Evolutionary conservation across 2,329 filamentous ascomycete genomes (phyloP).

Genomic region (Tolypocladium sp.): DNA sequence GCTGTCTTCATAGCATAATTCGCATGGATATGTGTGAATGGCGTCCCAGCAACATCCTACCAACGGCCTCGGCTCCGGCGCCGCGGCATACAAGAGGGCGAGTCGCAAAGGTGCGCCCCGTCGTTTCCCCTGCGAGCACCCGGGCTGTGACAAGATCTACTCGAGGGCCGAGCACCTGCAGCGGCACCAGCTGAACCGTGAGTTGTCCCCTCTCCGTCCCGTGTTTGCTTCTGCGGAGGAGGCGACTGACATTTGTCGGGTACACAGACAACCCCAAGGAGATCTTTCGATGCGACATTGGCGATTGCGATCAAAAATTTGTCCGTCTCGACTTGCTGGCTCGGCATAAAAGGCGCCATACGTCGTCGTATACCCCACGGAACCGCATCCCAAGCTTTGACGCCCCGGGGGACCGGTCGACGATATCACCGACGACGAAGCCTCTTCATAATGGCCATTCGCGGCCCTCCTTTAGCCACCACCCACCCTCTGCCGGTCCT

Average conservation of each 20-base stretch:
- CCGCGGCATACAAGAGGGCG: conserved; percentile 35
- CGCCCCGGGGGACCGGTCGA: conserved; percentile 15
- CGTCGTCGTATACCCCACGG: conserved; percentile 40
- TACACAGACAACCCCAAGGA: conserved; percentile 64
- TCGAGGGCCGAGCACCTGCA: conserved; percentile 75
- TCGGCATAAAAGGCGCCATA: conserved; percentile 58
- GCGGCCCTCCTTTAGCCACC: neutral
- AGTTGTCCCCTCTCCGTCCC: conserved; percentile 20
- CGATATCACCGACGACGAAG: neutral
- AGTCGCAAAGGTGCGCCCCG: conserved; percentile 41
- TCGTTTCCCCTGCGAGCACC: conserved; percentile 55
- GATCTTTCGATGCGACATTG: conserved; percentile 68
- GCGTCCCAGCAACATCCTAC: conserved; percentile 10
- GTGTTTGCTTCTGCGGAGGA: conserved; percentile 7
- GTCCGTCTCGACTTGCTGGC: conserved; percentile 70
- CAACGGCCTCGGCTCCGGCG: conserved; percentile 5
- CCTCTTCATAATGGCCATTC: neutral
- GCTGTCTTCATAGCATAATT: neutral
- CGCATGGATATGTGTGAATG: conserved; percentile 8
- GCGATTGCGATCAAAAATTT: conserved; percentile 66
- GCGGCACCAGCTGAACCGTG: conserved; percentile 75
- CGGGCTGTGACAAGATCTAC: conserved; percentile 70
- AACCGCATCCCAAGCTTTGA: conserved; percentile 42
- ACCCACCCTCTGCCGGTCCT: conserved; percentile 21
- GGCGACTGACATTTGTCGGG: conserved; percentile 3